phyloP scores from a whole-genome alignment of 2,329 filamentous ascomycete species.

The Aspergillus ustus region DNA sequence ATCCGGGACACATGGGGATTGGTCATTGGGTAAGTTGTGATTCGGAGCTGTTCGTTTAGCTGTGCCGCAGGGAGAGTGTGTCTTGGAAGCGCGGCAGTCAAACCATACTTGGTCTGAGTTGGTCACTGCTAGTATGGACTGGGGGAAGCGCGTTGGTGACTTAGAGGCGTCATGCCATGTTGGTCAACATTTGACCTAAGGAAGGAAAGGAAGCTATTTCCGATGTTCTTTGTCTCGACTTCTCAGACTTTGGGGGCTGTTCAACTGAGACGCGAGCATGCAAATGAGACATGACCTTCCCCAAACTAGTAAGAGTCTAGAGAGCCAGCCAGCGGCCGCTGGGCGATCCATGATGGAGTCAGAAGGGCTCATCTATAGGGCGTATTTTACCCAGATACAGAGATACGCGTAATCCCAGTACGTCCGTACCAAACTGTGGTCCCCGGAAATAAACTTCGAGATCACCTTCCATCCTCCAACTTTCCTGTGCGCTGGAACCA shows the following conservation, averaged over 20 bases:
- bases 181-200: no score
- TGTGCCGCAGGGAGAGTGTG: not conserved
- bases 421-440: not conserved
- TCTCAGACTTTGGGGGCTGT: not conserved
- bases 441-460: slow-evolving; percentile 10
- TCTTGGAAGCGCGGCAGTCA: not conserved
- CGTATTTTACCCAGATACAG: not conserved
- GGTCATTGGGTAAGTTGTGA: not conserved
- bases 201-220: not conserved
- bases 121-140: not conserved
- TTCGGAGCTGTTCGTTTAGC: not conserved
- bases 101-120: not conserved
- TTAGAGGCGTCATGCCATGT: not conserved
- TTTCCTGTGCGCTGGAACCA: slow-evolving; percentile 17
- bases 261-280: not conserved
- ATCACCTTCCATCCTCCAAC: slow-evolving; percentile 5
- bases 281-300: not conserved
- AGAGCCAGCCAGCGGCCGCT: not conserved
- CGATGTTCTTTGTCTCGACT: not conserved
- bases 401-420: not conserved
- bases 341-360: not conserved
- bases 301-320: not conserved
- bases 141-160: not conserved
- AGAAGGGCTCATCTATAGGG: not conserved
- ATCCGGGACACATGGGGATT: slow-evolving; percentile 16